Evolutionary conservation across 2,329 filamentous ascomycete genomes (phyloP).

Genomic region (Exophiala oligosperma): DNA sequence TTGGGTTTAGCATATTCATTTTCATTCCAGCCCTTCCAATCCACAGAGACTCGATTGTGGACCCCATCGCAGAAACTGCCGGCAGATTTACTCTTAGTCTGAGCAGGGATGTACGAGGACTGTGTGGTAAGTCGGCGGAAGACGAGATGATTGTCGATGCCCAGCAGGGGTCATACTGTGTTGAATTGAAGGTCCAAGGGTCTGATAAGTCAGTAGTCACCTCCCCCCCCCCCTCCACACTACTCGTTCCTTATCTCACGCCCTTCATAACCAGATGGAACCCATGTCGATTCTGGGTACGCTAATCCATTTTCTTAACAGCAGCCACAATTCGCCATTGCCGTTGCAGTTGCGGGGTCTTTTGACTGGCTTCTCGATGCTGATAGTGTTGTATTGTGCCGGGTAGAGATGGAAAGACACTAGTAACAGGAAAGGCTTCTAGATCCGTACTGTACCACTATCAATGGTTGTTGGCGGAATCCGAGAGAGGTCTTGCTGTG

Average conservation of each 20-base stretch:
- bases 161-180: no score
- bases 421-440: constrained; percentile 2
- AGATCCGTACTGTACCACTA: neutral
- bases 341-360: neutral
- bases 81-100: no score
- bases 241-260: neutral
- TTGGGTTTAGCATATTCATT: neutral
- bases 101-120: no score
- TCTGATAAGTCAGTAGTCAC: neutral
- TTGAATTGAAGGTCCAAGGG: neutral
- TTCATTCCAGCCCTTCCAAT: no score
- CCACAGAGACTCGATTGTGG: no score
- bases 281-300: neutral
- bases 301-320: constrained; percentile 9
- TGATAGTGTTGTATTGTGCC: no score
- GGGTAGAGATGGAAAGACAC: neutral
- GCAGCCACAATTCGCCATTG: neutral
- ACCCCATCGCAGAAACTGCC: no score
- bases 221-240: neutral
- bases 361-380: neutral
- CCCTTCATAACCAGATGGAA: neutral
- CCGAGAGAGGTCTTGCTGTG: no score
- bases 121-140: no score
- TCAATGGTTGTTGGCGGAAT: no score
- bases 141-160: no score